A percentile compares a stretch with the other conserved stretches of the same genome.
Evolutionary conservation across 2,329 filamentous ascomycete genomes (phyloP).

Genomic region (Macroventuria anomochaeta): DNA sequence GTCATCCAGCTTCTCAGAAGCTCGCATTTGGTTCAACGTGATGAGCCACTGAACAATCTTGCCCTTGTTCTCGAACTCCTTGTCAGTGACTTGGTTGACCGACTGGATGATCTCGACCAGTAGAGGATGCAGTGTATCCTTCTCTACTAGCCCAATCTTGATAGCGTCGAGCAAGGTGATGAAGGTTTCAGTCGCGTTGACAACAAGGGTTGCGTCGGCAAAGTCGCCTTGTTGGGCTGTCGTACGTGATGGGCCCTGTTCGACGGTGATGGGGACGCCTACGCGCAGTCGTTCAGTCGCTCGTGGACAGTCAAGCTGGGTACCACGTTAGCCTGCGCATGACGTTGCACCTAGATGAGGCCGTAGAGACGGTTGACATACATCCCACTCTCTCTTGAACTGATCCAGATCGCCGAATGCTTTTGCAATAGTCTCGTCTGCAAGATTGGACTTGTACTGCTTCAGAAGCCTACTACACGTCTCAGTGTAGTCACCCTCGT

Average conservation of each 20-base stretch:
- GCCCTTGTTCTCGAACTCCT: conserved; percentile 91
- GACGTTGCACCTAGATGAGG: not conserved
- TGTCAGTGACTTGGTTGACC: conserved; percentile 94
- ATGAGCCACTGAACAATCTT: conserved; percentile 99
- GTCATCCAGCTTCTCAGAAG: conserved; percentile 86
- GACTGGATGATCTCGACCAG: conserved; percentile 95
- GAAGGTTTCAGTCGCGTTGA: conserved; percentile 95
- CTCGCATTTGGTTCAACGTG: conserved; percentile 95
- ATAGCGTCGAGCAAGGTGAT: conserved; percentile 97
- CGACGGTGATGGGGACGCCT: conserved; percentile 85
- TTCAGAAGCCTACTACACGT: conserved; percentile 92
- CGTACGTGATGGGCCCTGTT: conserved; percentile 60
- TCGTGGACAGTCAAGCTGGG: conserved; percentile 87
- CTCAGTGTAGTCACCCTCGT: conserved; percentile 92
- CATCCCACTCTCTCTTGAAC: conserved; percentile 92
- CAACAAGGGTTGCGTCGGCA: conserved; percentile 71
- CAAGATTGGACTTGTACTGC: conserved; percentile 94
- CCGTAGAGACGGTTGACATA: conserved; percentile 55
- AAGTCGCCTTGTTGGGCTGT: conserved; percentile 46
- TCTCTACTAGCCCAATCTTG: conserved; percentile 88
- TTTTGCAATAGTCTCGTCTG: conserved; percentile 86
- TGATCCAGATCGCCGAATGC: conserved; percentile 88
- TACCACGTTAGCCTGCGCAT: conserved; percentile 21
- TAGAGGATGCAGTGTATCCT: conserved; percentile 94
- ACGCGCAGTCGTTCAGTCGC: conserved; percentile 92